Percentiles rank a stretch among this genome's conserved stretches.
phyloP scores from a whole-genome alignment of 2,329 filamentous ascomycete genomes.

The Aspergillus costaricaensis region DNA sequence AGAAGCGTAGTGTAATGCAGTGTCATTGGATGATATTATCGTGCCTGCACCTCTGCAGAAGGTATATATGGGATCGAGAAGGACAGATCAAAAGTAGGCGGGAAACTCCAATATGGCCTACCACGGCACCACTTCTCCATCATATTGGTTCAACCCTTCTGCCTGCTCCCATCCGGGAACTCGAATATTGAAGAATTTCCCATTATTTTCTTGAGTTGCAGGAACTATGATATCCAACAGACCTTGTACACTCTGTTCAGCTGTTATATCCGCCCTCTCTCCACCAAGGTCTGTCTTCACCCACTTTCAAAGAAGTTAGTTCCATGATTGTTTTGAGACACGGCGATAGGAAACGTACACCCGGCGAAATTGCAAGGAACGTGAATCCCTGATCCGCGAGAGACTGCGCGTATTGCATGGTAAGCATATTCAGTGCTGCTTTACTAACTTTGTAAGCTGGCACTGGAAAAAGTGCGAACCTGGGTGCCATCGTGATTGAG shows the following conservation, averaged over 20 bases:
- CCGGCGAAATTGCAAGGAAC: slow-evolving; percentile 46
- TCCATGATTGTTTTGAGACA: background rate
- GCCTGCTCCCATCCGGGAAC: slow-evolving; percentile 33
- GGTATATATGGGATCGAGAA: no score
- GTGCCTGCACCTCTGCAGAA: no score
- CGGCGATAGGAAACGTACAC: slow-evolving; percentile 36
- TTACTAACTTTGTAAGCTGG: slow-evolving; percentile 52
- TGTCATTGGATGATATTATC: no score
- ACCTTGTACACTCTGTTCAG: slow-evolving; percentile 36
- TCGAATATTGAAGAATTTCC: slow-evolving; percentile 49
- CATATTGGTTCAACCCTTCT: background rate
- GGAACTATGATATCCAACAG: slow-evolving; percentile 49
- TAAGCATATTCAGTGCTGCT: slow-evolving; percentile 52
- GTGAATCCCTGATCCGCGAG: slow-evolving; percentile 45
- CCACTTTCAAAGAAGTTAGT: slow-evolving; percentile 36
- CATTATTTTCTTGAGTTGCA: slow-evolving; percentile 40
- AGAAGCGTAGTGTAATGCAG: no score
- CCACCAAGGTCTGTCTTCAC: slow-evolving; percentile 46
- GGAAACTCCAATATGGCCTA: background rate
- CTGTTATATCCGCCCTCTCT: slow-evolving; percentile 40
- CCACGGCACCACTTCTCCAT: background rate
- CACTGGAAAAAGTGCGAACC: slow-evolving; percentile 23
- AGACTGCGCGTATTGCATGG: slow-evolving; percentile 35
- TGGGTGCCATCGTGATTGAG: slow-evolving; percentile 36
- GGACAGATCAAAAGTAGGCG: no score